phyloP scores from a whole-genome alignment of 1,284 basidiomycete species.

The Naganishia sp. region DNA sequence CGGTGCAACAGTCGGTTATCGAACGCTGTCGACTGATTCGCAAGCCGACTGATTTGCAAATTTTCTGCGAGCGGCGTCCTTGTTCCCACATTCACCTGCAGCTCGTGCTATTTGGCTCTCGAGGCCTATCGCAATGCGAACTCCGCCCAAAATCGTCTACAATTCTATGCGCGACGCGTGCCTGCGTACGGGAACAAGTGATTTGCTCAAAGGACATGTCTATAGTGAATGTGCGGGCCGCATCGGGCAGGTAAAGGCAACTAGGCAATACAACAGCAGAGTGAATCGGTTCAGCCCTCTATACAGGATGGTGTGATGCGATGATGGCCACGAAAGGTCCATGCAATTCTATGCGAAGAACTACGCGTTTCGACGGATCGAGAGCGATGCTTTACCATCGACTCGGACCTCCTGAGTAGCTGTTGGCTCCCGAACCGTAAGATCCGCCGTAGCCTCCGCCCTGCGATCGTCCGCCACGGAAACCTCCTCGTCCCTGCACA shows the following conservation, averaged over 20 bases:
- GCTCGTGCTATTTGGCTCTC: no score
- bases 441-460: slow-evolving; percentile 47
- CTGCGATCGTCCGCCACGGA: slow-evolving; percentile 55
- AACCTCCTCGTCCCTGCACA: slow-evolving; percentile 60
- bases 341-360: slow-evolving; percentile 7
- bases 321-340: not conserved
- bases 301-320: slow-evolving; percentile 17
- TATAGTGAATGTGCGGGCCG: slow-evolving; percentile 25
- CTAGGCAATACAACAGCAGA: slow-evolving; percentile 26
- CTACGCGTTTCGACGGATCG: not conserved
- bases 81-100: no score
- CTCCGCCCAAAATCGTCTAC: no score
- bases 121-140: no score
- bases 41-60: no score
- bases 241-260: not conserved
- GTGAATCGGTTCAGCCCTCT: slow-evolving; percentile 10
- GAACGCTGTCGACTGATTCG: no score
- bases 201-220: slow-evolving; percentile 25
- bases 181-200: no score
- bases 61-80: no score
- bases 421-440: slow-evolving; percentile 39
- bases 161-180: no score
- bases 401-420: slow-evolving; percentile 25
- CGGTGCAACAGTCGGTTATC: no score
- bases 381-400: slow-evolving; percentile 11